phyloP scores from a whole-genome alignment of 2,329 filamentous ascomycete genomes.

The Scytalidium sp. region DNA sequence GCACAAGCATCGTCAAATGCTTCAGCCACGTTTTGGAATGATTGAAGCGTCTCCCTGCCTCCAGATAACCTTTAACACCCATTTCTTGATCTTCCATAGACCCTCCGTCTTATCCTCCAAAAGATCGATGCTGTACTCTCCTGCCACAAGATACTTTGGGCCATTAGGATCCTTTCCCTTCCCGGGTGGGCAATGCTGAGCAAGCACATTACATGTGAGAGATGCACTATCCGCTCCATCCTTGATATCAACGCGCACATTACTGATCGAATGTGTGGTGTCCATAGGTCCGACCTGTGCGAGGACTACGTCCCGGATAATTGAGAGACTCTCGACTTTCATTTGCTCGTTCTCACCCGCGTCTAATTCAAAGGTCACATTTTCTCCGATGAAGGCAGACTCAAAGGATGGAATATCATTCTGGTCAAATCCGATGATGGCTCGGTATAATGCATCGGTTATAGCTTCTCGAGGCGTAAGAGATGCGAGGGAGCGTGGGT shows the following conservation, averaged over 20 bases:
- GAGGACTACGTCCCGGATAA: slow-evolving; percentile 13
- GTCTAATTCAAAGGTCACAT: slow-evolving; percentile 8
- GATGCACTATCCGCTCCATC: slow-evolving; percentile 22
- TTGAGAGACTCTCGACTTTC: slow-evolving; percentile 7
- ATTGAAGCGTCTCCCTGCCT: slow-evolving; percentile 22
- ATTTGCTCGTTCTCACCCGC: slow-evolving; percentile 1
- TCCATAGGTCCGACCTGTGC: slow-evolving; percentile 18
- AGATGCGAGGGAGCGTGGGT: slow-evolving; percentile 5
- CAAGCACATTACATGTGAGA: slow-evolving; percentile 21
- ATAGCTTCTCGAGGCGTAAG: slow-evolving; percentile 23
- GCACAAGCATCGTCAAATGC: no score
- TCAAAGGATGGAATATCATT: slow-evolving; percentile 19
- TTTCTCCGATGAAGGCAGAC: slow-evolving; percentile 15
- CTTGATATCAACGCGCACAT: slow-evolving; percentile 25
- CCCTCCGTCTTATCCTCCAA: slow-evolving; percentile 24
- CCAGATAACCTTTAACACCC: slow-evolving; percentile 29
- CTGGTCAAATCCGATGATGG: slow-evolving; percentile 19
- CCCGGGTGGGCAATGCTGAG: slow-evolving; percentile 26
- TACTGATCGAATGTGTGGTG: slow-evolving; percentile 30
- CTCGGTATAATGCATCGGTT: slow-evolving; percentile 22
- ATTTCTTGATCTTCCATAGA: slow-evolving; percentile 33
- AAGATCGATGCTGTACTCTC: slow-evolving; percentile 28
- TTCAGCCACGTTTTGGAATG: slow-evolving; percentile 14
- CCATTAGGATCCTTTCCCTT: slow-evolving; percentile 22
- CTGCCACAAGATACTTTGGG: slow-evolving; percentile 21